Evolutionary conservation across 164 flowering plant genomes (phyloP).

Genomic region (Berberis vulgaris): DNA sequence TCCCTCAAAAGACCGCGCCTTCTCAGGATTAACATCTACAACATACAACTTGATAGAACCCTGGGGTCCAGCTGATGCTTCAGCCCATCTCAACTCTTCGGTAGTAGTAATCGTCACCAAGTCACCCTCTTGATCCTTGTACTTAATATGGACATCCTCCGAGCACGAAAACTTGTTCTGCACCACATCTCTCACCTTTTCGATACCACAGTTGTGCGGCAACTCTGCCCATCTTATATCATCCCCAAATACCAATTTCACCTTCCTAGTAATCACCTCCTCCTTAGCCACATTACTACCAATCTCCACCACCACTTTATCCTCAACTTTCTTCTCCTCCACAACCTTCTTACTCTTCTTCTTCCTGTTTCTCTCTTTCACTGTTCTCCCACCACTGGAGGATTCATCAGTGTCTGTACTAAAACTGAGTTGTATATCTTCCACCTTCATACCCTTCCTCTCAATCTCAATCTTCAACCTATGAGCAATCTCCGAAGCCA

Average conservation of each 20-base stretch:
- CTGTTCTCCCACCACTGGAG: too few species aligned
- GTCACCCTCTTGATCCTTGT: constrained; percentile 86
- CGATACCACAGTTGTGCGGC: constrained; percentile 51
- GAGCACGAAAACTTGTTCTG: constrained; percentile 46
- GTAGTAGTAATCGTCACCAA: constrained; percentile 68
- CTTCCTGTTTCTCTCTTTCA: too few species aligned
- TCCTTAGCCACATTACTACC: constrained; percentile 40
- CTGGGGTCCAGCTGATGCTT: constrained; percentile 39
- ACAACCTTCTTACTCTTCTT: background rate
- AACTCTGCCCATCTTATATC: constrained; percentile 85
- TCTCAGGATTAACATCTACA: constrained; percentile 55
- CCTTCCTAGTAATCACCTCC: constrained; percentile 28
- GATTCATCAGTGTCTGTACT: too few species aligned
- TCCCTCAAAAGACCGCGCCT: constrained; percentile 47
- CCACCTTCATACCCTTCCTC: too few species aligned
- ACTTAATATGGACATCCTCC: constrained; percentile 62
- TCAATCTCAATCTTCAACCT: too few species aligned
- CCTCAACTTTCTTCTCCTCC: constrained; percentile 30
- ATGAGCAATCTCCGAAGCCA: too few species aligned
- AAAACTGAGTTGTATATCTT: too few species aligned
- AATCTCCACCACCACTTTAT: constrained; percentile 18
- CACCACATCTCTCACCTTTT: constrained; percentile 46
- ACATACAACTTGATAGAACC: constrained; percentile 55
- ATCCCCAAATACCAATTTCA: constrained; percentile 77
- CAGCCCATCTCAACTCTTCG: constrained; percentile 81